Conservation (phyloP, 352 stramenopile species). For the Phytophthora constricta region DNA sequence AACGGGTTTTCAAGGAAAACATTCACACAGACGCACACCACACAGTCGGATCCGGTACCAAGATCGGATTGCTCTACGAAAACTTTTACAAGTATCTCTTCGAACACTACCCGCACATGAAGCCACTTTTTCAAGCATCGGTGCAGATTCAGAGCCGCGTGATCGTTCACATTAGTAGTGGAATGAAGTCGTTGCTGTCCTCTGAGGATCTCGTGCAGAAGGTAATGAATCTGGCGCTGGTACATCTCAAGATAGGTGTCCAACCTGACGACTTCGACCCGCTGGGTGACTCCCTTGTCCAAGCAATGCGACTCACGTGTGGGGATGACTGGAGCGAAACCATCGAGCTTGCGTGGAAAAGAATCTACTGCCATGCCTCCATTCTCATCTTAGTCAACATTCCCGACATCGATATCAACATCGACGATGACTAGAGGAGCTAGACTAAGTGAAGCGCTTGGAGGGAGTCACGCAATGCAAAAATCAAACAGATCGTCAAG, state of each 20-base stretch:
- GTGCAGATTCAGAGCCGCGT: slow-evolving; percentile 67
- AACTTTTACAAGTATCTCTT: slow-evolving; percentile 78
- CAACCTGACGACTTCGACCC: slow-evolving; percentile 70
- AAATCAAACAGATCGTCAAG: background rate
- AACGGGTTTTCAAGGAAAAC: slow-evolving; percentile 70
- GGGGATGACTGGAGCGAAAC: slow-evolving; percentile 52
- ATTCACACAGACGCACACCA: slow-evolving; percentile 64
- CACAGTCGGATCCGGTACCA: slow-evolving; percentile 46
- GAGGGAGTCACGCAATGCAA: too few species aligned
- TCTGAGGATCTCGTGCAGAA: slow-evolving; percentile 65
- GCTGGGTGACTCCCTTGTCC: slow-evolving; percentile 61
- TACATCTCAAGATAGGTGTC: slow-evolving; percentile 77
- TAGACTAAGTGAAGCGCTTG: too few species aligned
- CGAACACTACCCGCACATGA: slow-evolving; percentile 60
- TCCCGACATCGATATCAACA: slow-evolving; percentile 54
- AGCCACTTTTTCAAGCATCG: slow-evolving; percentile 67
- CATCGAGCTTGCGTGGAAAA: slow-evolving; percentile 58
- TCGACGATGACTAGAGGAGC: slow-evolving; percentile 47
- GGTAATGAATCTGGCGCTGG: slow-evolving; percentile 58
- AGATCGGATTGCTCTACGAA: slow-evolving; percentile 63
- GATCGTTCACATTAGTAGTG: slow-evolving; percentile 68
- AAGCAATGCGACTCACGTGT: slow-evolving; percentile 65
- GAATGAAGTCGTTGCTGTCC: slow-evolving; percentile 66
- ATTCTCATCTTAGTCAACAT: slow-evolving; percentile 77
- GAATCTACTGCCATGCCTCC: slow-evolving; percentile 65